These are phyloP conservation scores for Gastrolobium bilobum DNA, from an alignment of 306 rosid genomes.

Conservation along the genomic window DNA sequence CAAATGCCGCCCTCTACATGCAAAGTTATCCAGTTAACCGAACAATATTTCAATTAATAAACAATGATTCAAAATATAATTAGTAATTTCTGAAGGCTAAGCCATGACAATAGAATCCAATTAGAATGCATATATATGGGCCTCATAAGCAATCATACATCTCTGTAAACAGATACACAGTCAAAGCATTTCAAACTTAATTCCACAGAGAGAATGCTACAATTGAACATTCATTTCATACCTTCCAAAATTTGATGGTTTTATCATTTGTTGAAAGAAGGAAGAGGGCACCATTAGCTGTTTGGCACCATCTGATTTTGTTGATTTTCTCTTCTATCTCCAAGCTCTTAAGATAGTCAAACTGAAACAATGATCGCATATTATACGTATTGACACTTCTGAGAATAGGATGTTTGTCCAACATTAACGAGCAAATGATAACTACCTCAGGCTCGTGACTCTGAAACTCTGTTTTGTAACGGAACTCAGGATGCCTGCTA, in stretches of 20 bases:
- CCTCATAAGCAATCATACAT: conserved; percentile 26
- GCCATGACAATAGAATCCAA: conserved; percentile 30
- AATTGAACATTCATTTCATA: conserved; percentile 48
- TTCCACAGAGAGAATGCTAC: conserved; percentile 30
- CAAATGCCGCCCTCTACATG: conserved; percentile 28
- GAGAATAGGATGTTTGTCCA: conserved; percentile 25
- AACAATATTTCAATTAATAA: conserved; percentile 37
- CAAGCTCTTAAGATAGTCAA: conserved; percentile 99
- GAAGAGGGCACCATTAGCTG: conserved; percentile 91
- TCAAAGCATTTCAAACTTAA: conserved; percentile 35
- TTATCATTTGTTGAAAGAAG: conserved; percentile 96
- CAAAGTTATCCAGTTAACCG: conserved; percentile 34
- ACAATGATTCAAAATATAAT: conserved; percentile 19
- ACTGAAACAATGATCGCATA: conserved; percentile 63
- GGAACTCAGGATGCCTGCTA: conserved; percentile 94
- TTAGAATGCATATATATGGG: conserved; percentile 1
- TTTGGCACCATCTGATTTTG: conserved; percentile 99
- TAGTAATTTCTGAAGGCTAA: conserved; percentile 34
- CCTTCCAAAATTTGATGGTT: conserved; percentile 99
- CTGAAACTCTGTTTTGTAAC: conserved; percentile 99
- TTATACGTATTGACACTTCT: conserved; percentile 38
- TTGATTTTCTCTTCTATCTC: conserved; percentile 99
- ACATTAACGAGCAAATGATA: conserved; percentile 1
- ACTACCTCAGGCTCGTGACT: conserved; percentile 98
- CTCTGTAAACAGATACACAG: conserved; percentile 8